Percentiles rank a stretch among this genome's conserved stretches.
These are phyloP conservation scores for Starmera stellimalicola DNA, from an alignment of 1,139 yeast species.

Conservation along the genomic window DNA sequence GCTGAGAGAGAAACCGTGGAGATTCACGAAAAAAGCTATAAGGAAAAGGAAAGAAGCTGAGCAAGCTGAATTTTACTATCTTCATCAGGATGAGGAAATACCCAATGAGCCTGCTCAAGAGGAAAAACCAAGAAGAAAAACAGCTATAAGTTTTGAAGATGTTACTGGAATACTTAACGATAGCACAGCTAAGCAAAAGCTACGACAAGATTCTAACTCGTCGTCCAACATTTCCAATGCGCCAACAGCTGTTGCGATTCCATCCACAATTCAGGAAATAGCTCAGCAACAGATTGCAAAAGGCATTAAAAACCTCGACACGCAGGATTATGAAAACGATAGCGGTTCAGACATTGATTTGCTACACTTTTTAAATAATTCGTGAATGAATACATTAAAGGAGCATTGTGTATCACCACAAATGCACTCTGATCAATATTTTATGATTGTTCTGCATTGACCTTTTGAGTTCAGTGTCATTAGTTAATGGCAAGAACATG, in stretches of 20 bases:
- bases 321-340: not conserved
- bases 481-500: constrained; percentile 11
- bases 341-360: not conserved
- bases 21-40: not conserved
- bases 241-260: not conserved
- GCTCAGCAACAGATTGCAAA: not conserved
- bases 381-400: not conserved
- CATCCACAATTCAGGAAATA: not conserved
- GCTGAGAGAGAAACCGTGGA: constrained; percentile 17
- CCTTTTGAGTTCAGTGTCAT: constrained; percentile 9
- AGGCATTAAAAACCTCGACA: not conserved
- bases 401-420: constrained; percentile 16
- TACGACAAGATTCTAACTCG: not conserved
- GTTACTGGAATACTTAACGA: no score
- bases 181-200: not conserved
- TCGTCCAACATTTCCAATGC: not conserved
- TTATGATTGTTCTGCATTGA: constrained; percentile 12
- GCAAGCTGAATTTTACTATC: no score
- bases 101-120: no score
- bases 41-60: no score
- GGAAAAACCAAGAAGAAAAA: no score
- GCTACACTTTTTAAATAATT: not conserved
- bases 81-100: no score
- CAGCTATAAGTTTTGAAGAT: no score
- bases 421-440: constrained; percentile 13